Conservation (phyloP, 2,329 filamentous ascomycete genomes). For the Penicillium sp. region DNA sequence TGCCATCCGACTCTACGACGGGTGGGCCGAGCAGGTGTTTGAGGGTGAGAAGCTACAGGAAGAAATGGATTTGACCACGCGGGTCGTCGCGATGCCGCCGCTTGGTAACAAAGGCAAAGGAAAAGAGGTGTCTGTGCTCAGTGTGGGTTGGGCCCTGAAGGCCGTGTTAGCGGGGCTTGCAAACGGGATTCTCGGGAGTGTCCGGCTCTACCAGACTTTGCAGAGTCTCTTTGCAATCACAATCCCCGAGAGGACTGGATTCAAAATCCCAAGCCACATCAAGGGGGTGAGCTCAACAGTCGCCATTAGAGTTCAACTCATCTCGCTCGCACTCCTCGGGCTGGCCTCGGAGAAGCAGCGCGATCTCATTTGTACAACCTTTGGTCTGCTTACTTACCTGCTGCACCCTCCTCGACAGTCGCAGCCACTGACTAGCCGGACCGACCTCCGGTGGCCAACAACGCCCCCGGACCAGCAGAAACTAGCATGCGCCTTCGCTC, state of each 20-base stretch:
- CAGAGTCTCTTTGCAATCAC: constrained; percentile 29
- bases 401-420: constrained; percentile 17
- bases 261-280: constrained; percentile 22
- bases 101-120: constrained; percentile 13
- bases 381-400: constrained; percentile 38
- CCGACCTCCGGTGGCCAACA: constrained; percentile 18
- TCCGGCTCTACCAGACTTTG: constrained; percentile 34
- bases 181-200: constrained; percentile 41
- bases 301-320: constrained; percentile 32
- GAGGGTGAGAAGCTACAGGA: constrained; percentile 36
- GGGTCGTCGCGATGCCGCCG: constrained; percentile 33
- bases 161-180: constrained; percentile 40
- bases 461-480: constrained; percentile 27
- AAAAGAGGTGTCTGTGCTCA: constrained; percentile 26
- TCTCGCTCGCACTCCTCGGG: constrained; percentile 40
- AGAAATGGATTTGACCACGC: constrained; percentile 37
- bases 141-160: constrained; percentile 38
- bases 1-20: constrained; percentile 40
- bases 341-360: constrained; percentile 41
- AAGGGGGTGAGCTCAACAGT: constrained; percentile 19
- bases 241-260: constrained; percentile 13
- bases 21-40: constrained; percentile 43
- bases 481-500: constrained; percentile 36
- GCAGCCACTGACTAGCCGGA: constrained; percentile 8
- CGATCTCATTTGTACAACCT: constrained; percentile 43